These are phyloP conservation scores for Pythium vanterpoolii DNA, from an alignment of 352 stramenopile species.

Conservation along the genomic window DNA sequence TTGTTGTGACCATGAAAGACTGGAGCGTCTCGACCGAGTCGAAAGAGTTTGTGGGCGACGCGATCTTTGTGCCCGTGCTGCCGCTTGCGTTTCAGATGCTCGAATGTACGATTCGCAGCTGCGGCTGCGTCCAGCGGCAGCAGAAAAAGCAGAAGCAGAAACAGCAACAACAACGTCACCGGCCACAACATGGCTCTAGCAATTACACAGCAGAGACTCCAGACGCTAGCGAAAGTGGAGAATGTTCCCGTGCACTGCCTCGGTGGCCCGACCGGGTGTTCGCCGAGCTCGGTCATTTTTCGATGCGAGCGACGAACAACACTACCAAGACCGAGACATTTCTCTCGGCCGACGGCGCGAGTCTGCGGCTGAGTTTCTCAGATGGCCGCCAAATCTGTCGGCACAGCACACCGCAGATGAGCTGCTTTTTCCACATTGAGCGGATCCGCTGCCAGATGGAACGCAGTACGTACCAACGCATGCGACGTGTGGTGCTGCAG, in stretches of 20 bases:
- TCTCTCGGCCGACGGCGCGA: conserved; percentile 34
- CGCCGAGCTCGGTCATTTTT: conserved; percentile 33
- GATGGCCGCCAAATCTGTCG: conserved; percentile 39
- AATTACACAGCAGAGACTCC: neutral
- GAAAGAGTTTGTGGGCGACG: conserved; percentile 55
- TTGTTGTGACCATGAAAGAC: conserved; percentile 31
- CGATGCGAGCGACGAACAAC: conserved; percentile 21
- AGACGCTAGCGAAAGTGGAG: neutral
- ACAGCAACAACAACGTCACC: neutral
- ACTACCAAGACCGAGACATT: conserved; percentile 24
- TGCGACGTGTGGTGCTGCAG: neutral
- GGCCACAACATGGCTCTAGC: neutral
- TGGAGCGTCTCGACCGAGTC: conserved; percentile 59
- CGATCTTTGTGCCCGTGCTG: conserved; percentile 61
- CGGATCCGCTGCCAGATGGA: conserved; percentile 51
- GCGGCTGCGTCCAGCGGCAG: conserved; percentile 33
- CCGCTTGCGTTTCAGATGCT: conserved; percentile 71
- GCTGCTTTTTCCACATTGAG: conserved; percentile 35
- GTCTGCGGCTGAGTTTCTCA: conserved; percentile 50
- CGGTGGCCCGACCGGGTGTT: conserved; percentile 45
- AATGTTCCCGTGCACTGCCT: conserved; percentile 2
- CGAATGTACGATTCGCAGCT: conserved; percentile 60
- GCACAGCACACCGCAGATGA: conserved; percentile 46
- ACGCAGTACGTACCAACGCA: conserved; percentile 19
- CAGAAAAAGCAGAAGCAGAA: conserved; percentile 3